Evolutionary conservation across 495 filamentous ascomycete species (phyloP).

Genomic region (Jackrogersella multiformis): DNA sequence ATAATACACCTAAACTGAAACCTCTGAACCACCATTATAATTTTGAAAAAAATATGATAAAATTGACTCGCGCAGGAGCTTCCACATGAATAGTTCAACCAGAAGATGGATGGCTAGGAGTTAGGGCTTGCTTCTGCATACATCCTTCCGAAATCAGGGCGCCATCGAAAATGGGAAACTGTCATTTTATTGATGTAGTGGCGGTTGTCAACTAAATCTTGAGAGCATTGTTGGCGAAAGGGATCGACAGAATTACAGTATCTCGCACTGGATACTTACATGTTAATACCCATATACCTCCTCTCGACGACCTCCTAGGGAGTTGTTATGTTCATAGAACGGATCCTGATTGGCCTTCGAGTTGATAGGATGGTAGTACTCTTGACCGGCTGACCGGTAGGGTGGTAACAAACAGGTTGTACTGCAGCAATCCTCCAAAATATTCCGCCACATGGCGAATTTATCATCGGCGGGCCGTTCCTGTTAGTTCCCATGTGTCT

Average conservation of each 20-base stretch:
- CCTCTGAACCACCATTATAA: too few relatives aligned
- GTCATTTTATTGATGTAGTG: conserved; percentile 14
- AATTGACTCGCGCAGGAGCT: background rate
- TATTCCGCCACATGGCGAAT: conserved; percentile 17
- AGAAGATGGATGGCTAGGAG: background rate
- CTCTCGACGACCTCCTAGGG: background rate
- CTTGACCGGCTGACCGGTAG: background rate
- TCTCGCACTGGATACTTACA: background rate
- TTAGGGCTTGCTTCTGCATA: conserved; percentile 8
- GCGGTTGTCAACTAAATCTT: background rate
- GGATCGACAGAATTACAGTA: conserved; percentile 7
- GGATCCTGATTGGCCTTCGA: conserved; percentile 12
- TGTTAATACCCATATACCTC: conserved; percentile 16
- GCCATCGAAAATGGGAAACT: too few relatives aligned
- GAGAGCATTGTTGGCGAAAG: conserved; percentile 1
- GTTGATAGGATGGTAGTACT: background rate
- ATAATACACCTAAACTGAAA: too few relatives aligned
- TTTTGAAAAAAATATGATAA: too few relatives aligned
- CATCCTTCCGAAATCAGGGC: conserved; percentile 6
- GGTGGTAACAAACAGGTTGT: conserved; percentile 12
- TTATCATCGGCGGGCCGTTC: background rate
- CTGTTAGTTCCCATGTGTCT: background rate
- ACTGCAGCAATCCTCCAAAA: conserved; percentile 21
- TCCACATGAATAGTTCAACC: background rate
- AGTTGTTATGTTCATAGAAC: background rate